Evolutionary conservation across 306 rosid species (phyloP), one percentile per base, ranked within the genome.

Genomic region (Myrica gale): DNA sequence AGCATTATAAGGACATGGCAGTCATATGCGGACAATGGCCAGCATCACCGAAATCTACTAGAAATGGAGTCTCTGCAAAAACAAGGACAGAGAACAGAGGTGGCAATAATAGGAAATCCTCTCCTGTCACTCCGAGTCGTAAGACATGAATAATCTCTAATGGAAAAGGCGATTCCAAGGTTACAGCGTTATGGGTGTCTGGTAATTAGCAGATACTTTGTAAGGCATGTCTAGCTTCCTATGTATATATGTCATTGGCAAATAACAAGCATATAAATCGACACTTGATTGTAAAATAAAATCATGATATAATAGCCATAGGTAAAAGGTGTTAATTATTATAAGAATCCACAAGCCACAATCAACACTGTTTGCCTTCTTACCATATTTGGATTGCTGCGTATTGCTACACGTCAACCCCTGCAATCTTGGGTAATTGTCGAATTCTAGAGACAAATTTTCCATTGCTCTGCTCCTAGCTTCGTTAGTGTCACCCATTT

Each of bases 1-100:
- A 89, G 71, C 84, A 85, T 71, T 83, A 83, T 45, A 95, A 90
- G 84, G 99, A 95, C 86, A 92, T 95, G 97, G 99, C 99, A 2
- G 87, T 92, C 47, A 83, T 90, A 39, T 78, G 88, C 61, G 97
- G 99, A 39, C 93, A 89, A 69, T 90, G 97, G 99, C 89, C 93
- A 4, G 85, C 85, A 57, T 71, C 97, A 15, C 55, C 81, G 8
- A 95, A 85, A 86, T 61, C 87, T 44, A 70, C 79, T 20, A 92
- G 87, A 72, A 87, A 84, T 80, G 93, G 88, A 46, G 85, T 47
- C 46, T 85, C 89, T 46, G 75, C 86, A 57, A 91, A 85, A 73
- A 77, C 58, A 77, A 90, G 81, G 79, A 42, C 52, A 32, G 89
- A 85, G 84, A 69, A 66, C 23, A 87, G 82, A 83, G 77, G 79